These are phyloP conservation scores for Fusarium sp. DNA, from an alignment of 2,329 filamentous ascomycete genomes.

Conservation along the genomic window DNA sequence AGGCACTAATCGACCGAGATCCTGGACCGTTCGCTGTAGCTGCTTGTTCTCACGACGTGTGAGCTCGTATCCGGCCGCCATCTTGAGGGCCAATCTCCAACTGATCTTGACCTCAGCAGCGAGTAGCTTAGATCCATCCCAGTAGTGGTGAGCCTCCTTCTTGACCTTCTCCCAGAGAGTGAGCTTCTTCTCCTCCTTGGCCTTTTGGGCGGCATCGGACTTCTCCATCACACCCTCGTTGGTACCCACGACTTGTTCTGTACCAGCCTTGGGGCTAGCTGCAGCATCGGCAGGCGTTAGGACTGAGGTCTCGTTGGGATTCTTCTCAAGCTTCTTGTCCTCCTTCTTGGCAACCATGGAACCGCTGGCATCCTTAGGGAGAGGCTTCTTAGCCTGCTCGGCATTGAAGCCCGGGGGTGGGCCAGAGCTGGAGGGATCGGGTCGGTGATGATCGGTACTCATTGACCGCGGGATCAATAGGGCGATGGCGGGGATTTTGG, in stretches of 20 bases:
- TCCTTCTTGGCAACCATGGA: conserved; percentile 52
- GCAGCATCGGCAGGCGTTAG: conserved; percentile 44
- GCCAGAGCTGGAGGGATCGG: conserved; percentile 64
- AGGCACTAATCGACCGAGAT: conserved; percentile 90
- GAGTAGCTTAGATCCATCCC: conserved; percentile 97
- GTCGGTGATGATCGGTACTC: conserved; percentile 69
- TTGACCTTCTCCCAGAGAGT: conserved; percentile 93
- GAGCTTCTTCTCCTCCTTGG: conserved; percentile 85
- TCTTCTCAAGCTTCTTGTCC: conserved; percentile 49
- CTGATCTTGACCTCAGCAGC: conserved; percentile 94
- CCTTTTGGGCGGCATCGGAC: conserved; percentile 65
- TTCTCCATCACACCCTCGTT: conserved; percentile 70
- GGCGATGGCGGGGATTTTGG: conserved; percentile 64
- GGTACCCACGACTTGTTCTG: conserved; percentile 60
- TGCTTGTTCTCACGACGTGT: conserved; percentile 93
- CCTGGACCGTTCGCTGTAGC: conserved; percentile 91
- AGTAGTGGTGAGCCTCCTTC: conserved; percentile 93
- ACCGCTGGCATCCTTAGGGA: conserved; percentile 66
- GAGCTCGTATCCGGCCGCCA: conserved; percentile 97
- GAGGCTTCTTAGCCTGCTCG: conserved; percentile 88
- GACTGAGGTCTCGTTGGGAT: conserved; percentile 20
- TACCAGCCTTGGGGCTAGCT: conserved; percentile 52
- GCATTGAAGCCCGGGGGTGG: conserved; percentile 92
- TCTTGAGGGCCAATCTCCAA: conserved; percentile 90
- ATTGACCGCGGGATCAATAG: conserved; percentile 69